Base-by-base conservation (phyloP, 345 rosid species). In the Capsella bursapastoris region DNA sequence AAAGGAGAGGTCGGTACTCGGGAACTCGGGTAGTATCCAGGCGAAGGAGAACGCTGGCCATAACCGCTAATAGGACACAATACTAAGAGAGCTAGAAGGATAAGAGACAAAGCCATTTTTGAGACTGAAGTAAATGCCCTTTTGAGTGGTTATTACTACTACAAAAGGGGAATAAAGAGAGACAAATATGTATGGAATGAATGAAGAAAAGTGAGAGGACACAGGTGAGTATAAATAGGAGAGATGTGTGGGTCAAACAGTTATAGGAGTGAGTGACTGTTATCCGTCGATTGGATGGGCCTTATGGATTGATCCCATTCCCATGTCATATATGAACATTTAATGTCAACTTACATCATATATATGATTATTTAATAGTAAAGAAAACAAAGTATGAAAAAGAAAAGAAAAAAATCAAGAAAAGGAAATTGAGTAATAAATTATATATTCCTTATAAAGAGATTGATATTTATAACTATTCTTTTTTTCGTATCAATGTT, bases 21-120 rank as follows among this genome's bases (percentile, higher is more conserved):
- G 53, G 93, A 87, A 70, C 95, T 83, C 0, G 98, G 98, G 61
- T 72, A 70, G 81, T 85, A 94, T 57, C 98, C 98, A 0, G 97
- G 97, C 1, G 93, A 88, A 70, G 98, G 96, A 58, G 89, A 90
- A 47, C 77, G 66, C 38, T 86, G 90, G 55, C 82, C 86, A 37
- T 9, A 43, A 57, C 62, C 55, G 40, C 28, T 9, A 12, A 31
- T 22, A 14, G 75, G 74, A 35, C 73, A 67, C 49, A 76, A 64
- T 40, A 78, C 55, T 57, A 70, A 44, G 43, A 79, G 60, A 67
- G 73, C 53, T 8, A 86, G 57, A 70, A 82, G 29, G 35, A 67
- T 3, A 65, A 78, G 50, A 74, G 79, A 71, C 25, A 76, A 61
- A 76, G 84, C 87, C 88, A 89, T 85, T 11, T 22, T 57, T 18